Conservation (phyloP, 805 yeast species). For the Suhomyces prunicola region DNA sequence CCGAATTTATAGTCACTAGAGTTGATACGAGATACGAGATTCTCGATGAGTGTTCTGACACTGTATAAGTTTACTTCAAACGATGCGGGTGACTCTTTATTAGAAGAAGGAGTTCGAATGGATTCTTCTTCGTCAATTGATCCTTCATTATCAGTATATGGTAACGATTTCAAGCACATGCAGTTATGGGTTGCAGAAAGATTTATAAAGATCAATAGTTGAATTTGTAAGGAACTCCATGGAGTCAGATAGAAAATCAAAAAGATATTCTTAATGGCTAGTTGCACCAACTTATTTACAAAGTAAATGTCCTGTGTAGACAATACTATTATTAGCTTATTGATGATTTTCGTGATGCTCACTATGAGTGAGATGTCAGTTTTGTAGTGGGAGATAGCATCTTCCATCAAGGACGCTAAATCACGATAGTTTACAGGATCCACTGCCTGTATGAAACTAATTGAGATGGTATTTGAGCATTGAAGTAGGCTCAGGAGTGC, state of each 20-base stretch:
- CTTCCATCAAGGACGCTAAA: constrained; percentile 16
- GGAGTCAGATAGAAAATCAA: constrained; percentile 38
- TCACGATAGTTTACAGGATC: constrained; percentile 15
- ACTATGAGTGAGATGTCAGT: constrained; percentile 25
- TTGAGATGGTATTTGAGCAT: constrained; percentile 16
- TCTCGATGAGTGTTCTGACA: constrained; percentile 20
- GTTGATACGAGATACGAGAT: constrained; percentile 15
- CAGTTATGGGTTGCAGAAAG: constrained; percentile 38
- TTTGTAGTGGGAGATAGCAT: constrained; percentile 13
- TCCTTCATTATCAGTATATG: constrained; percentile 7
- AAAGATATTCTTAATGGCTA: constrained; percentile 34
- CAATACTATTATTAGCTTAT: constrained; percentile 41
- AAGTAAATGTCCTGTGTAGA: constrained; percentile 38
- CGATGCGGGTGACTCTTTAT: neutral
- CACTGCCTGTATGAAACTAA: constrained; percentile 17
- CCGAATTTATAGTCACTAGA: constrained; percentile 10
- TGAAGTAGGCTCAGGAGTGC: constrained; percentile 21
- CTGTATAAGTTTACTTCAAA: constrained; percentile 14
- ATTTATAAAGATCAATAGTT: constrained; percentile 45
- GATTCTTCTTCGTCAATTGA: constrained; percentile 7
- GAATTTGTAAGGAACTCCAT: constrained; percentile 40
- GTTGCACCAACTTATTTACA: constrained; percentile 34
- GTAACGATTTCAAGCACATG: constrained; percentile 24
- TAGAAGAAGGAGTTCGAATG: constrained; percentile 1
- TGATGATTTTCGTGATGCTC: constrained; percentile 39